Evolutionary conservation across 2,329 filamentous ascomycete species (phyloP), one percentile per base, ranked within the genome.

Genomic region (Teratosphaeria pseudoeucalypti): DNA sequence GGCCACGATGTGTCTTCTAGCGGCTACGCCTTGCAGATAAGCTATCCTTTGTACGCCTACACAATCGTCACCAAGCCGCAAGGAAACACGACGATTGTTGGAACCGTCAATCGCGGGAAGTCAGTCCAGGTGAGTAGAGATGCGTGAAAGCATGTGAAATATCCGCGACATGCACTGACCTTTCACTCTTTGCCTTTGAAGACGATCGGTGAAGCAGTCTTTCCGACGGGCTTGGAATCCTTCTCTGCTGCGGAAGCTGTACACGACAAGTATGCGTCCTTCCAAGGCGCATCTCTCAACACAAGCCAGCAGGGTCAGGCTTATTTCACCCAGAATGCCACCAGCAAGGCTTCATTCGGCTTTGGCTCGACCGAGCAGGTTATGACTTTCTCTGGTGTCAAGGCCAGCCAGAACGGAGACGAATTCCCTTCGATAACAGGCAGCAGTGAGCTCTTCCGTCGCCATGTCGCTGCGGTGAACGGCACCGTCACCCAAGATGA

Each of bases 21-120:
- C 34, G 71, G 68, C 3, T 79, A 77, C 58, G 67, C 68, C 10
- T 72, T 74, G 29, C 70, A 63, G 4, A 87, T 85, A 68, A 72
- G 71, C 9, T 90, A 87, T 66, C 86, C 86, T 0, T 71, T 89
- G 0, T 79, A 76, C 65, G 82, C 82, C 55, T 82, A 82, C 65
- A 81, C 78, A 16, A 79, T 78, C 1, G 80, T 80, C 58, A 68
- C 71, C 14, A 69, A 75, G 12, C 68, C 77, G 29, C 57, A 75
- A 2, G 69, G 75, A 14, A 74, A 74, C 55, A 73, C 77, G 56
- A 76, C 75, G 2, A 78, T 81, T 58, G 67, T 74, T 27, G 81
- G 77, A 11, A 71, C 67, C n/a, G 71, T 85, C 64, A 71, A 71
- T 52, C 77, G 80, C 14, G 78, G 78, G 12, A 78, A 84, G 39